Conservation (phyloP, 352 stramenopile species). For the Hyaloperonospora brassicae region DNA sequence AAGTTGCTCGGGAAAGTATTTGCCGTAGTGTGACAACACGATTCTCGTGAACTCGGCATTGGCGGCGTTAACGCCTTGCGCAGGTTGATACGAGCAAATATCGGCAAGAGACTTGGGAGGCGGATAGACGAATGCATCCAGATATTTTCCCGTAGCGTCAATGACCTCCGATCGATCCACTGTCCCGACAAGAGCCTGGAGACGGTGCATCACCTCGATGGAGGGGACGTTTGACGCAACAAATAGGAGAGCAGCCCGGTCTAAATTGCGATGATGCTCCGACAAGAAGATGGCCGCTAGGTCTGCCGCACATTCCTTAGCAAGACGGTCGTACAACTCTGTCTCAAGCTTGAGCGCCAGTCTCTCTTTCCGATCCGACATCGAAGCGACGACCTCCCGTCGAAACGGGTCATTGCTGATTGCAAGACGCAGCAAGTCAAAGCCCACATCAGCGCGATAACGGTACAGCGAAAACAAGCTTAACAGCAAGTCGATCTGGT, state of each 20-base stretch:
- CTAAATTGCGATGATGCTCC: slow-evolving; percentile 43
- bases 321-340: slow-evolving; percentile 64
- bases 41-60: slow-evolving; percentile 49
- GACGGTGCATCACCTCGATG: slow-evolving; percentile 44
- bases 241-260: slow-evolving; percentile 55
- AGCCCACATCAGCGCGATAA: slow-evolving; percentile 74
- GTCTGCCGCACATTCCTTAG: slow-evolving; percentile 52
- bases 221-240: slow-evolving; percentile 61
- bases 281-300: slow-evolving; percentile 58
- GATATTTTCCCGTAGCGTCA: slow-evolving; percentile 49
- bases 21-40: slow-evolving; percentile 62
- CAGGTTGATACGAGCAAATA: slow-evolving; percentile 14
- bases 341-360: slow-evolving; percentile 64
- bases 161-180: slow-evolving; percentile 47
- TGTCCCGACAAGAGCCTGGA: slow-evolving; percentile 39
- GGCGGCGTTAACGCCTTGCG: slow-evolving; percentile 6
- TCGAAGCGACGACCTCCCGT: slow-evolving; percentile 9
- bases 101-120: slow-evolving; percentile 23
- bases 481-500: slow-evolving; percentile 66
- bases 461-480: slow-evolving; percentile 81
- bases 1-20: slow-evolving; percentile 68
- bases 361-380: slow-evolving; percentile 37
- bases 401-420: slow-evolving; percentile 17
- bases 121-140: slow-evolving; percentile 75
- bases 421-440: slow-evolving; percentile 34